Evolutionary conservation across 2,329 filamentous ascomycete genomes (phyloP).

Genomic region (Tolypocladium guangdongense): DNA sequence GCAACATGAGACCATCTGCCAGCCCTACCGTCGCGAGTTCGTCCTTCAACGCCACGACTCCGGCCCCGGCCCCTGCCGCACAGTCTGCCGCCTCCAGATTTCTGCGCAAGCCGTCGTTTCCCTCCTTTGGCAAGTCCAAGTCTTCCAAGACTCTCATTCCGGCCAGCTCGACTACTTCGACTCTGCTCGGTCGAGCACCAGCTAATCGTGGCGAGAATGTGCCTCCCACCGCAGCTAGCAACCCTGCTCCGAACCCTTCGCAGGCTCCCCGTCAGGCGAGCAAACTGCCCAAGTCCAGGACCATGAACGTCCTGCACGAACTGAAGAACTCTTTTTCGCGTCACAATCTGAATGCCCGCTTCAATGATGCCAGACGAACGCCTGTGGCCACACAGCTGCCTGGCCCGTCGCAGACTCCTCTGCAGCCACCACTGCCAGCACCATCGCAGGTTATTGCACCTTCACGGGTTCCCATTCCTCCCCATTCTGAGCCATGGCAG

Average conservation of each 20-base stretch:
- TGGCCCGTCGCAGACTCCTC: background rate
- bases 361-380: background rate
- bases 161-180: slow-evolving; percentile 6
- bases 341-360: slow-evolving; percentile 9
- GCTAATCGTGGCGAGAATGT: slow-evolving; percentile 17
- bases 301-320: slow-evolving; percentile 32
- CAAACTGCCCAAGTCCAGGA: slow-evolving; percentile 32
- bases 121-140: slow-evolving; percentile 1
- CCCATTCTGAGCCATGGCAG: background rate
- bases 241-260: background rate
- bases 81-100: slow-evolving; percentile 4
- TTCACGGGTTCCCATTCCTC: background rate
- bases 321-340: slow-evolving; percentile 34
- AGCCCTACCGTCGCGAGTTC: slow-evolving; percentile 19
- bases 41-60: slow-evolving; percentile 11
- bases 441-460: background rate
- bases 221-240: slow-evolving; percentile 3
- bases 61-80: background rate
- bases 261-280: slow-evolving; percentile 3
- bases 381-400: background rate
- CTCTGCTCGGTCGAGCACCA: slow-evolving; percentile 3
- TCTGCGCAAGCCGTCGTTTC: slow-evolving; percentile 6
- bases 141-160: slow-evolving; percentile 4
- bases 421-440: background rate
- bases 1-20: slow-evolving; percentile 12